phyloP scores from a whole-genome alignment of 2,329 filamentous ascomycete genomes.

The Colletotrichum filicis region DNA sequence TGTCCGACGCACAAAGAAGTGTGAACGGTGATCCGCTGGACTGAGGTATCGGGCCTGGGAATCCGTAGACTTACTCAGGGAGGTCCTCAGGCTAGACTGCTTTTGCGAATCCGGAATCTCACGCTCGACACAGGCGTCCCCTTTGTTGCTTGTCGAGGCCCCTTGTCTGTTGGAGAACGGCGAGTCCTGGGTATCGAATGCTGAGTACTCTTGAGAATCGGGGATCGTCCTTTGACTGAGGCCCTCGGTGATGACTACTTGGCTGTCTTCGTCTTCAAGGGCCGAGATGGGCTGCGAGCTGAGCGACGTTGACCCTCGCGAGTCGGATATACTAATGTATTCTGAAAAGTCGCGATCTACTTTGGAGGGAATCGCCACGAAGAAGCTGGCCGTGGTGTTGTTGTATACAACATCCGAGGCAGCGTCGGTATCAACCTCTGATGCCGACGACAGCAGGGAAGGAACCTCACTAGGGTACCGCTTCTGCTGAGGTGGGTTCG shows the following conservation, averaged over 20 bases:
- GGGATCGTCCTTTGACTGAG: constrained; percentile 52
- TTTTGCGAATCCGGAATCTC: constrained; percentile 33
- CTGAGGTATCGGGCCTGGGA: constrained; percentile 4
- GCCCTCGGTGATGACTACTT: constrained; percentile 43
- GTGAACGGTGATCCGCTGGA: neutral
- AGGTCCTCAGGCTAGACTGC: constrained; percentile 25
- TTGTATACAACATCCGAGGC: constrained; percentile 27
- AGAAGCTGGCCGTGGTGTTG: constrained; percentile 12
- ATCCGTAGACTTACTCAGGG: constrained; percentile 19
- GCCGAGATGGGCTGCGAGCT: constrained; percentile 47
- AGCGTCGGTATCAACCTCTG: constrained; percentile 29
- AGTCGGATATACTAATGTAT: constrained; percentile 47
- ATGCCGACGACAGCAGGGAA: constrained; percentile 20
- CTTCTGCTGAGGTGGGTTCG: constrained; percentile 5
- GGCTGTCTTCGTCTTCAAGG: constrained; percentile 48
- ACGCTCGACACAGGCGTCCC: neutral
- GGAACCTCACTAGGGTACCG: constrained; percentile 19
- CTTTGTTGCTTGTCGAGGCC: neutral
- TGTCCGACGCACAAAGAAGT: constrained; percentile 8
- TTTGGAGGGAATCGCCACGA: constrained; percentile 44
- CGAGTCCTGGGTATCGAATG: constrained; percentile 15
- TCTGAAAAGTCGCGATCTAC: constrained; percentile 48
- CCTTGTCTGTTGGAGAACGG: neutral
- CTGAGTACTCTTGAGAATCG: constrained; percentile 52
- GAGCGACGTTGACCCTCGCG: constrained; percentile 41